These are phyloP conservation scores for Orbilia javanica DNA, from an alignment of 2,329 filamentous ascomycete species.

Conservation along the genomic window DNA sequence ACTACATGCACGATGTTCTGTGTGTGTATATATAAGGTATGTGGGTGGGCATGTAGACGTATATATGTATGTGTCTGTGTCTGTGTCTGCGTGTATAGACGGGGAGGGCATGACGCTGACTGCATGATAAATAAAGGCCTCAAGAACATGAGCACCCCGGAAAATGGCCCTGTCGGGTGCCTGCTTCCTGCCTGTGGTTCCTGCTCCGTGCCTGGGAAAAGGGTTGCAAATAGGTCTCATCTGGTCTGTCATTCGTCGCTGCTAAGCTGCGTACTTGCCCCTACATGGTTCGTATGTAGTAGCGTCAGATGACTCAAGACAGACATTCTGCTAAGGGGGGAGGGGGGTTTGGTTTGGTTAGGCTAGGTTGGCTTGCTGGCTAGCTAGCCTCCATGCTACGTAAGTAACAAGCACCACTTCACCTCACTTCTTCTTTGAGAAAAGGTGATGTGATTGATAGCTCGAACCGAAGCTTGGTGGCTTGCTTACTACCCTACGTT, in stretches of 20 bases:
- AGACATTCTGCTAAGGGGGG: background rate
- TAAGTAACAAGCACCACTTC: background rate
- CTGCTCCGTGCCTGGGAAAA: constrained; percentile 21
- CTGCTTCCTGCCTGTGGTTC: constrained; percentile 2
- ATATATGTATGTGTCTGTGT: no score
- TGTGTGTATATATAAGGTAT: background rate
- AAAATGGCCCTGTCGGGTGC: constrained; percentile 25
- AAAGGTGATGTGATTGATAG: constrained; percentile 9
- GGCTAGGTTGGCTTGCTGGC: no score
- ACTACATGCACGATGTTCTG: no score
- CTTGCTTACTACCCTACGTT: background rate
- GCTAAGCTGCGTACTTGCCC: constrained; percentile 17
- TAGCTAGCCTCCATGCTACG: constrained; percentile 20
- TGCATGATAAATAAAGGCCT: constrained; percentile 19
- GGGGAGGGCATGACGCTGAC: constrained; percentile 31
- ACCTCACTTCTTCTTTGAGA: constrained; percentile 6
- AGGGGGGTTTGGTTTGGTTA: no score
- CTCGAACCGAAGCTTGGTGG: constrained; percentile 9
- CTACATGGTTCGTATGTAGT: background rate
- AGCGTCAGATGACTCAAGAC: constrained; percentile 50
- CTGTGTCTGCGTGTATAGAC: background rate
- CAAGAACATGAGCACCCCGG: constrained; percentile 4
- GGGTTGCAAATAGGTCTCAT: no score
- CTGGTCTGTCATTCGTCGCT: constrained; percentile 38
- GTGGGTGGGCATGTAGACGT: no score